Evolutionary conservation across 495 filamentous ascomycete genomes (phyloP), one percentile per base, ranked within the genome.

Genomic region (Aspergillus wentii): DNA sequence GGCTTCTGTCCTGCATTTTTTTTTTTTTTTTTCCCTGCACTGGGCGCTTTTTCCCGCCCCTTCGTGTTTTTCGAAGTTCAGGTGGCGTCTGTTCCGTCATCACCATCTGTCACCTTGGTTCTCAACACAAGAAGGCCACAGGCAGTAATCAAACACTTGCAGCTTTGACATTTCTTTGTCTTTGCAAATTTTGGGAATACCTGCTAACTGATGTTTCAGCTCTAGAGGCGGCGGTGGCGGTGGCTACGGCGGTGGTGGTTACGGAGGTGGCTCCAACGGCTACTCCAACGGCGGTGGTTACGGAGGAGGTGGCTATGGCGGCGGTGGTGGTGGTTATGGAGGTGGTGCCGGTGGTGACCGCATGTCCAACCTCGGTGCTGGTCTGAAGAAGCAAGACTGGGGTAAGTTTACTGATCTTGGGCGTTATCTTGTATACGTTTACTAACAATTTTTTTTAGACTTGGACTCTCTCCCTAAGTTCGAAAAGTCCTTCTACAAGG

Each of bases 401-500:
- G 87, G 86, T 91, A 70, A 63, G 83, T 71, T 32, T 8, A 7
- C 17, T 27, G 16, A 44, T 13, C 10, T n/a, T 29, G 26, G 4
- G 5, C 13, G 11, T 27, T 25, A 22, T 22, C 13, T 14, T 13
- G 10, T 39, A 29, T 11, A 1, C 5, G 31, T 18, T 38, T 52
- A 36, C 62, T 67, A 63, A 68, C 43, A 19, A 21, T 7, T 20
- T 30, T 10, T 18, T 26, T 29, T 54, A 91, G 91, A 98, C 64
- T 52, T 90, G 13, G 68, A 61, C 59, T 68, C 81, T 17, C 56
- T 98, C 16, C 90, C 92, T 46, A 96, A 96, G 66, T 98, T 98
- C 63, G 92, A 98, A 58, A 98, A 98, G 70, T 88, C 85, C 17
- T 98, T 98, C 74, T 98, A 98, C 74, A 94, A 95, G 66, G 92